These are phyloP conservation scores for Pleurotus tuber-regium DNA, from an alignment of 768 basidiomycete genomes.

Conservation along the genomic window DNA sequence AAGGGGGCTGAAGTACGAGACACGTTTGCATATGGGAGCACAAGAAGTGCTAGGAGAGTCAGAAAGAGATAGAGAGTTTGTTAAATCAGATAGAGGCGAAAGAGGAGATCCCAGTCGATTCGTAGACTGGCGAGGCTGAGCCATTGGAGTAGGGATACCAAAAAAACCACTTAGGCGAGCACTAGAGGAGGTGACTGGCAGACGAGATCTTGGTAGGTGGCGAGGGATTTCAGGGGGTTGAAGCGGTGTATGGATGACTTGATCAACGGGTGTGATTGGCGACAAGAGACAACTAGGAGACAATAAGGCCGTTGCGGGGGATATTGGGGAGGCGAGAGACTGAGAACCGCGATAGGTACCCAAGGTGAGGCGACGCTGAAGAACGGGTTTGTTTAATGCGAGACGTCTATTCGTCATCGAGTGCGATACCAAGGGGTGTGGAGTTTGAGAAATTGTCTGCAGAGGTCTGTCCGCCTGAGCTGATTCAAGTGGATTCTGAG, in stretches of 20 bases:
- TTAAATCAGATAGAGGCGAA: neutral
- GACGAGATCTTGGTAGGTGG: neutral
- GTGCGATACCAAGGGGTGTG: too few relatives aligned
- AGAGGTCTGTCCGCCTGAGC: neutral
- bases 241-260: constrained; percentile 7
- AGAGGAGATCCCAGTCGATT: neutral
- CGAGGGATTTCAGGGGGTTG: neutral
- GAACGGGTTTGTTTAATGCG: constrained; percentile 1
- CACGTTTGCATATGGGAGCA: neutral
- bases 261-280: constrained; percentile 5
- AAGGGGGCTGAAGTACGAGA: neutral
- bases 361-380: constrained; percentile 1
- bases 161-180: neutral
- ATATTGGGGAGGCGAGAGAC: neutral
- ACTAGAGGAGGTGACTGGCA: neutral
- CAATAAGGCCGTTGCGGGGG: neutral
- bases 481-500: neutral
- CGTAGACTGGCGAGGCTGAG: neutral
- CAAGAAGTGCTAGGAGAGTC: neutral
- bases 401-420: constrained; percentile 7
- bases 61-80: neutral
- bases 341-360: neutral
- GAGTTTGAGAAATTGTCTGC: too few relatives aligned
- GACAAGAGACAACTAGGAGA: neutral
- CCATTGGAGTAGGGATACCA: neutral